Evolutionary conservation across 2,329 filamentous ascomycete genomes (phyloP), one percentile per base, ranked within the genome.

Genomic region (Colletotrichum tabaci): DNA sequence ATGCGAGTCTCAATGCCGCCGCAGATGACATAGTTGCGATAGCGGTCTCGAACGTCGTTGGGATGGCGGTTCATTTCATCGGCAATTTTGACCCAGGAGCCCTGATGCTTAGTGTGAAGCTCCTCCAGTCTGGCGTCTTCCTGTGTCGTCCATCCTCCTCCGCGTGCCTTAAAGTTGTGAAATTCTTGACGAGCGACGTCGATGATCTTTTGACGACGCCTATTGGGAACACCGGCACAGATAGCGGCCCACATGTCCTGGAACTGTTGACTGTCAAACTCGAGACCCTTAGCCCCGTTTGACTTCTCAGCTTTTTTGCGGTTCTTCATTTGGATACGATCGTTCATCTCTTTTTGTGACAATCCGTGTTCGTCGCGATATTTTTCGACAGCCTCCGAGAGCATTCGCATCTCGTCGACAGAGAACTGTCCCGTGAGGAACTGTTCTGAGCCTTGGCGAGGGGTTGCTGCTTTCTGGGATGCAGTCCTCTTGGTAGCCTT

Each of bases 11-110:
- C 85, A 67, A 84, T 85, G 7, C 87, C 84, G 23, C 87, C 87
- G 65, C 89, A 91, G 56, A 91, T 82, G 26, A 93, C 81, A 75
- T 92, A 90, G 75, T 94, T 92, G 49, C 90, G 86, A 84, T 91
- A 93, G 4, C 92, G 89, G 78, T 94, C 92, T 61, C 92, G 88
- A 63, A 91, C 86, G 77, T 94, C 92, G 71, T 90, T 88, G 0
- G 88, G 85, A 49, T 90, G 87, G 7, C 93, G 90, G 73, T 90
- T 90, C 74, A 93, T 87, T 26, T 88, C 74, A n/a, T 85, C 82
- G 0, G 86, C 89, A 74, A 95, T 92, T 38, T 84, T 74, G 13
- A 86, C 85, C 90, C 92, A 95, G 70, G 89, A 88, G 18, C 83
- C 85, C 1, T 86, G 85, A 60, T 87, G 79, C n/a, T 80, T 73